phyloP scores from a whole-genome alignment of 768 basidiomycete genomes.

The Lactifluus hygrophoroides region DNA sequence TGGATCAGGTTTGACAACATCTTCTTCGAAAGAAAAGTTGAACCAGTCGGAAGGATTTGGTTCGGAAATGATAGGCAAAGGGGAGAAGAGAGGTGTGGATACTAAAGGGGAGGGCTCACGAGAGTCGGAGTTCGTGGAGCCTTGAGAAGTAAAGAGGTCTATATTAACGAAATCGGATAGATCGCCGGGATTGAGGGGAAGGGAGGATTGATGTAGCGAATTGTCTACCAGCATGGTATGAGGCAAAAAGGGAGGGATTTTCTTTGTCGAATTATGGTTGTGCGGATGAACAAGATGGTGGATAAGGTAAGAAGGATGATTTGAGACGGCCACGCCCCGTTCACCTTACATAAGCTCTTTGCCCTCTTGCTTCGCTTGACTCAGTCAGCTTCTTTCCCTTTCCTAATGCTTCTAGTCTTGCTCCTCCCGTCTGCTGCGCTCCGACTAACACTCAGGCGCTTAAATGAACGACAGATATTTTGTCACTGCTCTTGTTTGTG shows the following conservation, averaged over 20 bases:
- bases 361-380: background rate
- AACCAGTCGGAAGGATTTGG: slow-evolving; percentile 19
- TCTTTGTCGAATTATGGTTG: background rate
- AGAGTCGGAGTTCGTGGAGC: slow-evolving; percentile 14
- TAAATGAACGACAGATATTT: too few relatives aligned
- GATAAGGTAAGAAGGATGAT: slow-evolving; percentile 10
- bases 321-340: background rate
- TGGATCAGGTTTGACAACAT: slow-evolving; percentile 26
- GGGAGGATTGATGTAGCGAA: slow-evolving; percentile 5
- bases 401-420: background rate
- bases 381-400: background rate
- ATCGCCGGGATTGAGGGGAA: slow-evolving; percentile 7
- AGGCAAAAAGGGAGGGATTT: background rate
- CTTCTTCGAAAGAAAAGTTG: slow-evolving; percentile 27
- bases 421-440: too few relatives aligned
- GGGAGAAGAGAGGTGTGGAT: slow-evolving; percentile 16
- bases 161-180: slow-evolving; percentile 20
- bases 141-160: slow-evolving; percentile 15
- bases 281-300: slow-evolving; percentile 3
- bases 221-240: slow-evolving; percentile 14
- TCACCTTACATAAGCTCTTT: slow-evolving; percentile 10
- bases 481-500: background rate
- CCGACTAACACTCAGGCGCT: too few relatives aligned
- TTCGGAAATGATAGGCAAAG: slow-evolving; percentile 15
- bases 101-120: slow-evolving; percentile 19